A percentile compares a stretch with the other conserved stretches of the same genome.
Conservation (phyloP, 805 yeast genomes). For the Pichia phayaonensis region DNA sequence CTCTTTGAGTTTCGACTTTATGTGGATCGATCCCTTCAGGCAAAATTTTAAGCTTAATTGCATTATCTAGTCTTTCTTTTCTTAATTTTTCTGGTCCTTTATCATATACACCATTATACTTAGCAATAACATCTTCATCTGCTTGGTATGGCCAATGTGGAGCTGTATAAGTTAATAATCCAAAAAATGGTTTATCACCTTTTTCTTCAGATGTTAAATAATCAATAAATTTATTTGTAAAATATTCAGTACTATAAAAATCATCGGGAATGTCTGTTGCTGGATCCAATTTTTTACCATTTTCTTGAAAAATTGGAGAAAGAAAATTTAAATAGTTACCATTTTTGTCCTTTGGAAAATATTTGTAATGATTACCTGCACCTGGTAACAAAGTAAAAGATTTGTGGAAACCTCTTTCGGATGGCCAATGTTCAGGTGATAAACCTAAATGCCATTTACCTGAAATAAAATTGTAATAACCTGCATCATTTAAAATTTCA, state of each 20-base stretch:
- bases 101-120: constrained; percentile 41
- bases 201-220: constrained; percentile 32
- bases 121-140: constrained; percentile 38
- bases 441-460: constrained; percentile 61
- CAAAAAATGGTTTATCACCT: constrained; percentile 45
- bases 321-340: constrained; percentile 26
- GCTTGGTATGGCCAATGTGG: constrained; percentile 68
- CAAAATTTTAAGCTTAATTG: constrained; percentile 39
- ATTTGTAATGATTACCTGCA: constrained; percentile 50
- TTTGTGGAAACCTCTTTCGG: constrained; percentile 41
- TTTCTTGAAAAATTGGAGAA: constrained; percentile 34
- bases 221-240: constrained; percentile 30
- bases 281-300: constrained; percentile 32
- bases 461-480: constrained; percentile 43
- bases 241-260: constrained; percentile 38
- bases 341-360: constrained; percentile 30
- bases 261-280: constrained; percentile 35
- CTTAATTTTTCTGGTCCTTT: constrained; percentile 42
- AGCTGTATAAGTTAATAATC: constrained; percentile 50
- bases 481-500: constrained; percentile 40
- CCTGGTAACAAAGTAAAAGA: constrained; percentile 46
- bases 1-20: constrained; percentile 34
- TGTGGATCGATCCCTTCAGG: constrained; percentile 39
- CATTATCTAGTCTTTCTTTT: constrained; percentile 31
- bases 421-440: constrained; percentile 40